Conservation (phyloP, 2,329 filamentous ascomycete species). For the Botrytis galanthina region DNA sequence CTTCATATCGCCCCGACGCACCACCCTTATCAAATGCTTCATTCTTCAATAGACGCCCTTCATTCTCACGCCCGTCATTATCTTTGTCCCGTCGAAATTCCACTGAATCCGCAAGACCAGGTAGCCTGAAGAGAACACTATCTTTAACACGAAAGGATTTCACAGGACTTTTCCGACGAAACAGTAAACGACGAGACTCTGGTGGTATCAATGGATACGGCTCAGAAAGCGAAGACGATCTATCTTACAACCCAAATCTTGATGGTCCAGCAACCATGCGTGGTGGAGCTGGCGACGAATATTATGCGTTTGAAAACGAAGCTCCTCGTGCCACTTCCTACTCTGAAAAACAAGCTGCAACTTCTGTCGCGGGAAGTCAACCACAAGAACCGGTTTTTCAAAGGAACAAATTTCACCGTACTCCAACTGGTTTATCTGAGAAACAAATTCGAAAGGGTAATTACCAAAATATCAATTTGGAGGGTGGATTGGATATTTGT, state of each 20-base stretch:
- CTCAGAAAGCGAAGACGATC: constrained; percentile 46
- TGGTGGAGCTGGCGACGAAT: constrained; percentile 43
- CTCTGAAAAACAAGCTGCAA: constrained; percentile 27
- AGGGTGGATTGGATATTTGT: constrained; percentile 81
- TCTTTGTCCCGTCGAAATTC: constrained; percentile 39
- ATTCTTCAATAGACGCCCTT: constrained; percentile 47
- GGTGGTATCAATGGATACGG: constrained; percentile 57
- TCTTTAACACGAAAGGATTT: constrained; percentile 58
- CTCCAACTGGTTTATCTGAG: constrained; percentile 64
- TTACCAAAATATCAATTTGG: constrained; percentile 67
- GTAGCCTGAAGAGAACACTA: constrained; percentile 50
- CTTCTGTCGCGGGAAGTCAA: constrained; percentile 29
- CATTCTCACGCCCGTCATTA: constrained; percentile 35
- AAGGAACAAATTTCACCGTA: constrained; percentile 56
- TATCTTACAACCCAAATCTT: constrained; percentile 22
- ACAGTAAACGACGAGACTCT: constrained; percentile 46
- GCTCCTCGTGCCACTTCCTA: constrained; percentile 23
- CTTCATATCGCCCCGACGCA: constrained; percentile 36
- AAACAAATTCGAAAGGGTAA: constrained; percentile 57
- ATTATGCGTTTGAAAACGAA: constrained; percentile 45
- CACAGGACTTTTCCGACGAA: constrained; percentile 46
- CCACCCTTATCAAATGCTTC: constrained; percentile 33
- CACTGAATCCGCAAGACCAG: constrained; percentile 41
- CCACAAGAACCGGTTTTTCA: constrained; percentile 24
- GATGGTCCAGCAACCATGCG: constrained; percentile 34